Percentiles rank a stretch among this genome's conserved stretches.
Conservation (phyloP, 2,329 filamentous ascomycete species). For the Aspergillus carbonarius region DNA sequence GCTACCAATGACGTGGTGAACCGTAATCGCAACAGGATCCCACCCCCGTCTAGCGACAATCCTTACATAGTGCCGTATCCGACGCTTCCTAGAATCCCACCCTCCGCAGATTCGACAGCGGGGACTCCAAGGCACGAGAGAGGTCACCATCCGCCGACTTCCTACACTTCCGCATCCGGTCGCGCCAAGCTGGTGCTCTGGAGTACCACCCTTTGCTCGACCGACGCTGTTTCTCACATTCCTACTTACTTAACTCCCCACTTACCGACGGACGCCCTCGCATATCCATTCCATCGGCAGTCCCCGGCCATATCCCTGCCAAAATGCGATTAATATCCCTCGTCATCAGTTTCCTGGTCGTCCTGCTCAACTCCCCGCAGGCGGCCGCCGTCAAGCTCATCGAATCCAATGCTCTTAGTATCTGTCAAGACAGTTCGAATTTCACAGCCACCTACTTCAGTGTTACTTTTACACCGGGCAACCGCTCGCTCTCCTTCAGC, state of each 20-base stretch:
- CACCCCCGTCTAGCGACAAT: constrained; percentile 9
- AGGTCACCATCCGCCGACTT: constrained; percentile 12
- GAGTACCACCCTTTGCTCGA: constrained; percentile 27
- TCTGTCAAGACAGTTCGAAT: constrained; percentile 77
- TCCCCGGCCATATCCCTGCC: constrained; percentile 11
- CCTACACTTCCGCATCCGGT: constrained; percentile 36
- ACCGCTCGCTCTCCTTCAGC: constrained; percentile 69
- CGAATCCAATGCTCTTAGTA: constrained; percentile 77
- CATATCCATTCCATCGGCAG: constrained; percentile 6
- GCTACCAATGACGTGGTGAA: constrained; percentile 25
- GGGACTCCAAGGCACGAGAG: background rate
- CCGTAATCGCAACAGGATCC: constrained; percentile 14
- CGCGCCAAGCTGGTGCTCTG: constrained; percentile 35
- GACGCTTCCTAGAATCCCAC: constrained; percentile 4
- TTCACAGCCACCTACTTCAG: constrained; percentile 88
- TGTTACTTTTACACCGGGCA: constrained; percentile 63
- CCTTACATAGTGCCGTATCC: constrained; percentile 6
- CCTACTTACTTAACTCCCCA: background rate
- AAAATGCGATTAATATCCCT: constrained; percentile 37
- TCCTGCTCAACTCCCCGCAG: constrained; percentile 47
- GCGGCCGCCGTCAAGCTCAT: constrained; percentile 67
- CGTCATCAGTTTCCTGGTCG: constrained; percentile 39
- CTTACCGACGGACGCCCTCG: constrained; percentile 12
- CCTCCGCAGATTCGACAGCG: background rate
- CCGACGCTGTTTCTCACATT: constrained; percentile 1